Evolutionary conservation across 495 filamentous ascomycete genomes (phyloP).

Genomic region (Corynascus novoguineensis): DNA sequence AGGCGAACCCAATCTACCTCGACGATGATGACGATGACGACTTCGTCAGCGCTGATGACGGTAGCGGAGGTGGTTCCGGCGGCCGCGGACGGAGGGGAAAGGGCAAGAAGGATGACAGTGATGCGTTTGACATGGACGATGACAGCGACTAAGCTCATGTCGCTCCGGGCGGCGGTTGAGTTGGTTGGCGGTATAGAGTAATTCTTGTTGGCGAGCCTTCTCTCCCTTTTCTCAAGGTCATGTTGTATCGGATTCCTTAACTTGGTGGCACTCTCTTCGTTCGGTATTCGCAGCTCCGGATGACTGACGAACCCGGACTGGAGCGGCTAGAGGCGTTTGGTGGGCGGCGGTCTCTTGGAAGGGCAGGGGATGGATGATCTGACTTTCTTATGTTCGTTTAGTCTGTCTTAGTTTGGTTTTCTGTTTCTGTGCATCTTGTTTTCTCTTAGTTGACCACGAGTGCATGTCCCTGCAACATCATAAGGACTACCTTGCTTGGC

Average conservation of each 20-base stretch:
- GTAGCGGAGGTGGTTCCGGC: neutral
- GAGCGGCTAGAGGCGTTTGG: neutral
- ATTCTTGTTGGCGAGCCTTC: too few species aligned
- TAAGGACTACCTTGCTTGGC: too few species aligned
- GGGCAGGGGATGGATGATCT: neutral
- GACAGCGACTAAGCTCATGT: constrained; percentile 26
- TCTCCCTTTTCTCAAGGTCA: too few species aligned
- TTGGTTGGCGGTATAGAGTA: neutral
- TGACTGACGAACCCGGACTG: too few species aligned
- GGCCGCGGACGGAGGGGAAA: too few species aligned
- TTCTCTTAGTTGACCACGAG: neutral
- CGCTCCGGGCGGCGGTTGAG: neutral
- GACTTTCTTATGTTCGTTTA: neutral
- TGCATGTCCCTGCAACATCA: neutral
- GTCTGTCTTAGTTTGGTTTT: neutral
- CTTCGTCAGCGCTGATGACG: neutral
- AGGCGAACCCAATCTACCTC: constrained; percentile 36
- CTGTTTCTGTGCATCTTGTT: neutral
- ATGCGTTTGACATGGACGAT: constrained; percentile 25
- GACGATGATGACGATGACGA: constrained; percentile 34
- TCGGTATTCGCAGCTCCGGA: too few species aligned
- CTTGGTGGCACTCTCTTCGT: too few species aligned
- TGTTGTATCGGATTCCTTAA: too few species aligned
- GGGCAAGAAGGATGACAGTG: constrained; percentile 2
- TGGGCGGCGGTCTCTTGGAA: neutral